Evolutionary conservation across 345 rosid species (phyloP).

Genomic region (Moricandia arvensis): DNA sequence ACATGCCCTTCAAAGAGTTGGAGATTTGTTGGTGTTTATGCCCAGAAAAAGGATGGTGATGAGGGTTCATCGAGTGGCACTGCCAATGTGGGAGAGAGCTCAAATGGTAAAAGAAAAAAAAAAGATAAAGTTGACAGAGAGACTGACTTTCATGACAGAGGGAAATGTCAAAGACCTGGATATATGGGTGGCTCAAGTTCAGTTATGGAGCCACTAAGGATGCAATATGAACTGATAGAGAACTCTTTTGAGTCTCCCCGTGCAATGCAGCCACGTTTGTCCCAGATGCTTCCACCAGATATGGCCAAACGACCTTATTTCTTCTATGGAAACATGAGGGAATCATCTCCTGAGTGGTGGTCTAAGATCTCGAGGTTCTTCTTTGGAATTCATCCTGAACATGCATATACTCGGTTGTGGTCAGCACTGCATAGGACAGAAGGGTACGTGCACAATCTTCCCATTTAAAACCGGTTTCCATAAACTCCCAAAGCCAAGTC

Average conservation of each 20-base stretch:
- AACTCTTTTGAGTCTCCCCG: neutral
- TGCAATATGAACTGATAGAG: neutral
- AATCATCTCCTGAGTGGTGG: constrained; percentile 52
- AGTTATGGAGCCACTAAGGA: constrained; percentile 37
- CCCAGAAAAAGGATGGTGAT: constrained; percentile 23
- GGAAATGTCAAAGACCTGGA: constrained; percentile 52
- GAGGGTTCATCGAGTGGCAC: constrained; percentile 27
- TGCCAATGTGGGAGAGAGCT: constrained; percentile 36
- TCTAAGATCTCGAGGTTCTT: constrained; percentile 63
- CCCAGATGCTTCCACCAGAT: constrained; percentile 42
- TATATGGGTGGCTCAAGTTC: constrained; percentile 43
- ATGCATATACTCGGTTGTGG: constrained; percentile 53
- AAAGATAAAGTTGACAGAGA: constrained; percentile 47
- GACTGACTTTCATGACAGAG: constrained; percentile 25
- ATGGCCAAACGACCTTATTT: constrained; percentile 65
- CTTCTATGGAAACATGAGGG: constrained; percentile 64
- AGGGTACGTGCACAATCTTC: constrained; percentile 92
- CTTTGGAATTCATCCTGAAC: constrained; percentile 61
- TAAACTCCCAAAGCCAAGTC: constrained; percentile 45
- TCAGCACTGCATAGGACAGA: constrained; percentile 69
- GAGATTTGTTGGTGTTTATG: constrained; percentile 25
- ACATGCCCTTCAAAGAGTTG: constrained; percentile 22
- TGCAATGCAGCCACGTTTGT: constrained; percentile 41
- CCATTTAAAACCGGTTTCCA: constrained; percentile 54
- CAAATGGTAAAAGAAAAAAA: constrained; percentile 57